A percentile compares a stretch with the other conserved stretches of the same genome.
phyloP scores from a whole-genome alignment of 306 rosid genomes.

The Cyclanthera cordifolia region DNA sequence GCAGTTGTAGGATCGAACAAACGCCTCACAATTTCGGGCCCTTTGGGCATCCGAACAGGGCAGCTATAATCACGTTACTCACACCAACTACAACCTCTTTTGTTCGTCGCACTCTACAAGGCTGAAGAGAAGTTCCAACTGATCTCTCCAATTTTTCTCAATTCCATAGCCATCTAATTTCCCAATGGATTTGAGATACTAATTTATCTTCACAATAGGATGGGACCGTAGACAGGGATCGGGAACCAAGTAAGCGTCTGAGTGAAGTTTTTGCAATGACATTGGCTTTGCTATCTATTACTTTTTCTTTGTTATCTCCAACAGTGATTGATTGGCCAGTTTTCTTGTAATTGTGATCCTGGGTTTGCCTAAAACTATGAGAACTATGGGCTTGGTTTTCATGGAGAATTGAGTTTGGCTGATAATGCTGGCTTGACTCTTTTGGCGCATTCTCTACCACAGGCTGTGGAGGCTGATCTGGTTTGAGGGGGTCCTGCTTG shows the following conservation, averaged over 20 bases:
- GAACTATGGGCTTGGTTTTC: neutral
- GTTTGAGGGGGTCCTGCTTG: neutral
- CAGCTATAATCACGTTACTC: conserved; percentile 21
- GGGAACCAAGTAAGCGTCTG: conserved; percentile 31
- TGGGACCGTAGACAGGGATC: conserved; percentile 20
- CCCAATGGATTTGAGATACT: conserved; percentile 42
- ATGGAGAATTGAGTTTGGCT: neutral
- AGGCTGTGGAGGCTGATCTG: neutral
- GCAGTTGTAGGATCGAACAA: conserved; percentile 20
- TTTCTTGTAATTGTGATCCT: neutral
- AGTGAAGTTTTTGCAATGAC: conserved; percentile 21
- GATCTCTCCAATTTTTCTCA: conserved; percentile 34
- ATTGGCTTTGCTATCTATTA: neutral
- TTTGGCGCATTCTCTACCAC: neutral
- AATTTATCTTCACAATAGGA: conserved; percentile 30
- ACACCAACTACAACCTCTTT: conserved; percentile 10
- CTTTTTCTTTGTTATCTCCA: neutral
- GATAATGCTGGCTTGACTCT: neutral
- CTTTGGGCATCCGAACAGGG: conserved; percentile 40
- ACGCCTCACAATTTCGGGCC: conserved; percentile 39
- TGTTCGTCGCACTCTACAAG: conserved; percentile 17
- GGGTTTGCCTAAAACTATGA: neutral
- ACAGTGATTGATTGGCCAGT: neutral
- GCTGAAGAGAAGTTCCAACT: conserved; percentile 26
- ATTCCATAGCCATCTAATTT: conserved; percentile 60